Evolutionary conservation across 2,329 filamentous ascomycete species (phyloP), one percentile per base, ranked within the genome.

Genomic region (Akanthomyces muscarius): DNA sequence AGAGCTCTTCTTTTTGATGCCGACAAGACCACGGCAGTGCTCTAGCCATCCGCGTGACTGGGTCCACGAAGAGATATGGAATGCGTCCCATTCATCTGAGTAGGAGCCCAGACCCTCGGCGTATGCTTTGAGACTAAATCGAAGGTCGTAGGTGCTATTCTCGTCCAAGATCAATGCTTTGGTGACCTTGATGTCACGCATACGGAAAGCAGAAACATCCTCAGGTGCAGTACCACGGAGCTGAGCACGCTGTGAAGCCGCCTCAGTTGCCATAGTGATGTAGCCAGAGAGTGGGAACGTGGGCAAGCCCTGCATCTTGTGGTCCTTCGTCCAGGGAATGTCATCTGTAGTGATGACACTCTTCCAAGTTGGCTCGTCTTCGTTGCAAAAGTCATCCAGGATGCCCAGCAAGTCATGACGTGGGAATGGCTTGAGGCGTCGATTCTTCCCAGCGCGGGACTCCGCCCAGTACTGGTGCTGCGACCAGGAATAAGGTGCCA

Each of bases 321-420:
- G 86, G 66, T 86, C 81, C 51, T 81, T 77, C 6, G 86, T 75
- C 76, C 86, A 88, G 1, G 87, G 82, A 0, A 83, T 68, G 62
- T 83, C 80, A 45, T 81, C 78, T 1, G 78, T 66, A 13, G 75
- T 75, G 36, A 83, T 68, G 28, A 80, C 74, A 63, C 81, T 82
- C 44, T 81, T 74, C 81, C 81, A 84, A 0, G 73, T 78, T 0
- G 79, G 79, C 67, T 81, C 78, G 2, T 77, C 66, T 11, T 80
- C 77, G 54, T 72, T 81, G 16, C 74, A 80, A 52, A 76, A 76
- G 64, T 78, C 75, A 13, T 77, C 78, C 28, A 78, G 68, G 1
- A 76, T 71, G 5, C 82, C 82, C 2, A 84, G 73, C 2, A 84
- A 71, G 44, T 83, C 80, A 62, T 78, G 79, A 1, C 78, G 74